These are phyloP conservation scores for Ajuga chamaepitys DNA, from an alignment of 257 asterid species.

Conservation along the genomic window DNA sequence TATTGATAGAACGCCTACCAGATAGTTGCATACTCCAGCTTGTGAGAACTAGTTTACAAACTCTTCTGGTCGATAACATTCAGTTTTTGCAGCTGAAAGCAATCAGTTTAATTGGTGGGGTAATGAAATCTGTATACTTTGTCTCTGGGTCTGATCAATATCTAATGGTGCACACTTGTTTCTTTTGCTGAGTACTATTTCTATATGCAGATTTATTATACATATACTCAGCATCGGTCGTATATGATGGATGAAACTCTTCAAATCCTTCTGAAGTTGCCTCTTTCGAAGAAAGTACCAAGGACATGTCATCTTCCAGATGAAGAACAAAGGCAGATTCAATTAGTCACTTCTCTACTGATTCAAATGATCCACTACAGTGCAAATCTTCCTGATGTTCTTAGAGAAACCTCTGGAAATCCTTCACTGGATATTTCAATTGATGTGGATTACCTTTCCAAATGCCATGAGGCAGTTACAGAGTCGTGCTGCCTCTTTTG, in stretches of 20 bases:
- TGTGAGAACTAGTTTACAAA: constrained; percentile 80
- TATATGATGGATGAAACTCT: constrained; percentile 95
- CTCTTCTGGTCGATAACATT: constrained; percentile 82
- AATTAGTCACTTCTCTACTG: constrained; percentile 77
- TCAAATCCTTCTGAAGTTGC: constrained; percentile 80
- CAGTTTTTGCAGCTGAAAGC: constrained; percentile 96
- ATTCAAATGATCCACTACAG: constrained; percentile 83
- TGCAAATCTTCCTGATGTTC: constrained; percentile 82
- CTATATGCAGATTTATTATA: constrained; percentile 59
- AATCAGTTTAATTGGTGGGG: constrained; percentile 89
- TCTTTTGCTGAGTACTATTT: constrained; percentile 19
- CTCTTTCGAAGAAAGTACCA: constrained; percentile 79
- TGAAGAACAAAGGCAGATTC: constrained; percentile 95
- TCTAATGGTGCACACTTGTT: constrained; percentile 11
- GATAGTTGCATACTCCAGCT: constrained; percentile 96
- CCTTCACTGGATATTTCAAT: constrained; percentile 58
- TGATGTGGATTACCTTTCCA: constrained; percentile 70
- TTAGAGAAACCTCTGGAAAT: constrained; percentile 54
- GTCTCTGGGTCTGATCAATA: constrained; percentile 19
- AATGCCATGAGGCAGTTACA: constrained; percentile 81
- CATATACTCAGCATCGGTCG: constrained; percentile 70
- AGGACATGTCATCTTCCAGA: constrained; percentile 94
- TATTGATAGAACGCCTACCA: constrained; percentile 79
- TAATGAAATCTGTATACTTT: constrained; percentile 34
- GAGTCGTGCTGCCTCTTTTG: constrained; percentile 97